A percentile compares a stretch with the other conserved stretches of the same genome.
phyloP scores from a whole-genome alignment of 495 filamentous ascomycete species.

The Emericellopsis terricola region DNA sequence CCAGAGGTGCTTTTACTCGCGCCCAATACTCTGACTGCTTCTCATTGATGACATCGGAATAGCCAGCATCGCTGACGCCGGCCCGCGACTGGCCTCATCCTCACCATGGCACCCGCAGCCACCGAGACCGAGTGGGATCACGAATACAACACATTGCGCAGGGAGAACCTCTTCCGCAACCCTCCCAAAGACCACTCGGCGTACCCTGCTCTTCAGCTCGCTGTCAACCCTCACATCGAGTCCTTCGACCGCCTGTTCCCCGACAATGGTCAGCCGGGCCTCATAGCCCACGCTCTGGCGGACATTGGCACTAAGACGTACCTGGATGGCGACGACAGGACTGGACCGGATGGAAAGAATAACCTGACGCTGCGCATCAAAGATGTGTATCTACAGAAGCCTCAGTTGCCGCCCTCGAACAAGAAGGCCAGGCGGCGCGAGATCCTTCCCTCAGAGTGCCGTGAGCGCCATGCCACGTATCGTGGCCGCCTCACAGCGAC shows the following conservation, averaged over 20 bases:
- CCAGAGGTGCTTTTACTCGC: no score
- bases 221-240: constrained; percentile 77
- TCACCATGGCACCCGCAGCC: constrained; percentile 36
- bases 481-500: constrained; percentile 66
- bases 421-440: constrained; percentile 66
- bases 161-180: constrained; percentile 73
- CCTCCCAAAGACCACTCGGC: constrained; percentile 76
- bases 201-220: constrained; percentile 68
- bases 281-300: constrained; percentile 57
- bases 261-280: constrained; percentile 34
- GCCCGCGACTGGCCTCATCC: no score
- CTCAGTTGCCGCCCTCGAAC: constrained; percentile 55
- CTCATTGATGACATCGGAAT: no score
- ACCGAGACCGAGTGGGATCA: constrained; percentile 57
- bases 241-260: constrained; percentile 92
- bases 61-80: no score
- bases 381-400: constrained; percentile 61
- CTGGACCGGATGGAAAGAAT: constrained; percentile 41
- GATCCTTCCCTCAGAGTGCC: constrained; percentile 81
- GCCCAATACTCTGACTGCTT: no score
- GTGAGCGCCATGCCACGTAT: constrained; percentile 87
- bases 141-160: constrained; percentile 60
- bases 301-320: constrained; percentile 85
- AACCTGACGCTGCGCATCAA: constrained; percentile 53
- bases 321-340: constrained; percentile 54